These are phyloP conservation scores for Tardiomyces digboiensis DNA, from an alignment of 1,139 yeast genomes.

Conservation along the genomic window DNA sequence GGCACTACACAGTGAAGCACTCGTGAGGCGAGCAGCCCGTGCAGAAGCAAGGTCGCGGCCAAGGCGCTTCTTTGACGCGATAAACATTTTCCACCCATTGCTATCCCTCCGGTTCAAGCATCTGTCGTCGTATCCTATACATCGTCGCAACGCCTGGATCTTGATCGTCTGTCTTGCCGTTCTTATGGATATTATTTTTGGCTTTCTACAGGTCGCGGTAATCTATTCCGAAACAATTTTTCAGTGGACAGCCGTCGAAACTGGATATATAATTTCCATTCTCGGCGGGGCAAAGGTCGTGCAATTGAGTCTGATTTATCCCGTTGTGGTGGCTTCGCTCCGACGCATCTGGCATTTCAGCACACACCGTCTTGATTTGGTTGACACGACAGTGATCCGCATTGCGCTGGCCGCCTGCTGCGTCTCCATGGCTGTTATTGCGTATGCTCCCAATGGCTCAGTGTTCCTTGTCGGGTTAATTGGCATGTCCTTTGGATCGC, in stretches of 20 bases:
- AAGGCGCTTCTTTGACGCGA: not conserved
- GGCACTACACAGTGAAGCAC: not conserved
- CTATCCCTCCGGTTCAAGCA: not conserved
- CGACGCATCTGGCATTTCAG: not conserved
- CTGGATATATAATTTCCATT: slow-evolving; percentile 52
- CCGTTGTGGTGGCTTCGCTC: slow-evolving; percentile 28
- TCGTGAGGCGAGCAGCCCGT: not conserved
- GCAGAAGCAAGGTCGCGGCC: not conserved
- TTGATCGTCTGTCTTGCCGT: slow-evolving; percentile 37
- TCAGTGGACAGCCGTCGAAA: slow-evolving; percentile 47
- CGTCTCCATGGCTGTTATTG: slow-evolving; percentile 33
- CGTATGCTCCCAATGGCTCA: slow-evolving; percentile 24
- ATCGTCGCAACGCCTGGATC: slow-evolving; percentile 30
- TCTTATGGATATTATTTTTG: slow-evolving; percentile 27
- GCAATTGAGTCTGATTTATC: slow-evolving; percentile 34
- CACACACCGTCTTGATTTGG: slow-evolving; percentile 36
- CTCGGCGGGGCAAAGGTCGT: slow-evolving; percentile 39
- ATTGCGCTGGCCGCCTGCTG: slow-evolving; percentile 33
- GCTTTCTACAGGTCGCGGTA: slow-evolving; percentile 37
- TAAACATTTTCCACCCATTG: slow-evolving; percentile 1
- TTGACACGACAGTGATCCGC: slow-evolving; percentile 41
- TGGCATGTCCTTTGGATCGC: slow-evolving; percentile 40
- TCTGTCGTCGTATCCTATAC: slow-evolving; percentile 14
- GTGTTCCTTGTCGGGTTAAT: slow-evolving; percentile 23
- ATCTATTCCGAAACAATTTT: slow-evolving; percentile 52